Percentiles rank a stretch among this genome's conserved stretches.
These are phyloP conservation scores for Euclidium syriacum DNA, from an alignment of 345 rosid species.

Conservation along the genomic window DNA sequence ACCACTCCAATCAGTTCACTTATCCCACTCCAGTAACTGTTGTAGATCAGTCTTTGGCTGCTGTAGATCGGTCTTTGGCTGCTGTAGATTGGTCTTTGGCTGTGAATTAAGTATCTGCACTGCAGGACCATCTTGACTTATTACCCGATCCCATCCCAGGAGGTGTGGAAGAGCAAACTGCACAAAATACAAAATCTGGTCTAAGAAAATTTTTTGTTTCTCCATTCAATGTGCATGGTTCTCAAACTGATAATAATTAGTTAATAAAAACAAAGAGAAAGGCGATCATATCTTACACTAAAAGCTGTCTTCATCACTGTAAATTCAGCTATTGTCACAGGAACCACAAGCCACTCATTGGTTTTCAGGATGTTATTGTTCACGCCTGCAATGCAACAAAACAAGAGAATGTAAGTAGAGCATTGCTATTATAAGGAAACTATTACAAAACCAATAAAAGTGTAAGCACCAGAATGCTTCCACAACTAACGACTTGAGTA, in stretches of 20 bases:
- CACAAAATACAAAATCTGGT: slow-evolving; percentile 20
- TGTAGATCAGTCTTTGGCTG: no score
- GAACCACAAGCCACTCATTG: slow-evolving; percentile 56
- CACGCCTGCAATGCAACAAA: slow-evolving; percentile 59
- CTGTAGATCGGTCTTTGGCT: no score
- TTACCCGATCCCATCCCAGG: slow-evolving; percentile 81
- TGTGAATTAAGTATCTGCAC: slow-evolving; percentile 24
- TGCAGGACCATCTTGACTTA: slow-evolving; percentile 15
- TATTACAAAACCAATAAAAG: background rate
- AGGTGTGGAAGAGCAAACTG: slow-evolving; percentile 93
- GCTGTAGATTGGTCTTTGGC: slow-evolving; percentile 33
- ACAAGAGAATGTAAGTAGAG: background rate
- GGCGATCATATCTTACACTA: slow-evolving; percentile 49
- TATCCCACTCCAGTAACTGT: slow-evolving; percentile 89
- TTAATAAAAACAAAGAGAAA: background rate
- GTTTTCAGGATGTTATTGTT: slow-evolving; percentile 58
- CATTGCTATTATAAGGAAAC: background rate
- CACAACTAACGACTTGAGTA: background rate
- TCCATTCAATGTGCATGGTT: background rate
- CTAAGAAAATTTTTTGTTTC: background rate
- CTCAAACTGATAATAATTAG: background rate
- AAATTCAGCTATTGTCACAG: slow-evolving; percentile 76
- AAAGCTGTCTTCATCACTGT: slow-evolving; percentile 83
- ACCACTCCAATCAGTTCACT: slow-evolving; percentile 33
- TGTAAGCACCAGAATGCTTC: background rate